These are phyloP conservation scores for Vitis hybrid DNA, from an alignment of 177 flowering plant species.

Conservation along the genomic window DNA sequence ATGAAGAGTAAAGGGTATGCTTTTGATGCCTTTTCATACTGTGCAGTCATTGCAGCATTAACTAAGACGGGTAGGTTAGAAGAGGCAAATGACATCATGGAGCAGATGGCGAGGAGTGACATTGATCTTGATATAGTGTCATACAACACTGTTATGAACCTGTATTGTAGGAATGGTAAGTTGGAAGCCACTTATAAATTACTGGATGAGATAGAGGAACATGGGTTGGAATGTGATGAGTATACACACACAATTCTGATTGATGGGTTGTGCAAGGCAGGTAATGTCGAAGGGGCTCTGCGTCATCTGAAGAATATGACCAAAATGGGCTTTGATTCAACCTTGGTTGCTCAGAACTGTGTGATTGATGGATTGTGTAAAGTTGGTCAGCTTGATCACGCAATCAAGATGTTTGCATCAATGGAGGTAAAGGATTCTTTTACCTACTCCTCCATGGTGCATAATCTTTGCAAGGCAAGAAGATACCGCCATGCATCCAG, in stretches of 20 bases:
- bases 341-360: constrained; percentile 67
- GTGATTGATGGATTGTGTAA: constrained; percentile 65
- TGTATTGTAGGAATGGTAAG: constrained; percentile 63
- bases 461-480: constrained; percentile 67
- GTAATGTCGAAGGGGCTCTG: constrained; percentile 54
- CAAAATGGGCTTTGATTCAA: constrained; percentile 42
- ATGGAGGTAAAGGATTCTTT: constrained; percentile 73
- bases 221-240: constrained; percentile 54
- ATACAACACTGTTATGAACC: constrained; percentile 68
- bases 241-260: constrained; percentile 80
- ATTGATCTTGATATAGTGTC: constrained; percentile 63
- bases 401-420: constrained; percentile 55
- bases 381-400: constrained; percentile 56
- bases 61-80: constrained; percentile 46
- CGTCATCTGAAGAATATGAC: constrained; percentile 45
- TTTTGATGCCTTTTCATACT: constrained; percentile 73
- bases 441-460: constrained; percentile 76
- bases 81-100: constrained; percentile 54
- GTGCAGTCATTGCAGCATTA: constrained; percentile 65
- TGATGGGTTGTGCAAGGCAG: constrained; percentile 67
- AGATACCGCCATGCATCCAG: constrained; percentile 56
- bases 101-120: constrained; percentile 54
- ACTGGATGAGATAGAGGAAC: constrained; percentile 57
- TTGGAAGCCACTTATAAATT: constrained; percentile 53
- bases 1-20: constrained; percentile 76